Evolutionary conservation across 2,329 filamentous ascomycete genomes (phyloP).

Genomic region (Daldinia sp.): DNA sequence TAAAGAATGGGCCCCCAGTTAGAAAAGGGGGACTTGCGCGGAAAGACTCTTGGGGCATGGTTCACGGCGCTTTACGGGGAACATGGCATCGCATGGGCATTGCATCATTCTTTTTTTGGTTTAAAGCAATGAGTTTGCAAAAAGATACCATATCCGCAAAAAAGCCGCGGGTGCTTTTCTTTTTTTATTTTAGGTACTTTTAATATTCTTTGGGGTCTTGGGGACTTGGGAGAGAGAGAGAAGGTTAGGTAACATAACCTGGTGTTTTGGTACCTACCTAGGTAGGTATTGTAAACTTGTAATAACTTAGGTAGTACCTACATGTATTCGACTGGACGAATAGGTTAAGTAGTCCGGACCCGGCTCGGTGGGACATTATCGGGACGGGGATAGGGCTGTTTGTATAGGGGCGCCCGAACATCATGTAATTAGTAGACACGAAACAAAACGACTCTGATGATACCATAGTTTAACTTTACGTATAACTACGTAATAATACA

Average conservation of each 20-base stretch:
- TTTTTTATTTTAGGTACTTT: background rate
- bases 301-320: background rate
- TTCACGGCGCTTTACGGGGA: constrained; percentile 11
- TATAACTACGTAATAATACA: background rate
- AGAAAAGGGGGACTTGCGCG: background rate
- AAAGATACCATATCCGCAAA: constrained; percentile 31
- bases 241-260: background rate
- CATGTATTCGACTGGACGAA: background rate
- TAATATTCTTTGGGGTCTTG: background rate
- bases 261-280: background rate
- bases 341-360: background rate
- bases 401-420: constrained; percentile 1
- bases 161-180: background rate
- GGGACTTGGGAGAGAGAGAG: background rate
- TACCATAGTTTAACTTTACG: background rate
- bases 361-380: background rate
- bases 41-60: constrained; percentile 6
- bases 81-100: constrained; percentile 22
- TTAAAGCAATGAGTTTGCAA: constrained; percentile 11
- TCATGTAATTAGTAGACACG: constrained; percentile 14
- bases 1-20: background rate
- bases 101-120: constrained; percentile 11
- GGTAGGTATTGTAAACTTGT: constrained; percentile 6
- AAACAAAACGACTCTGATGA: constrained; percentile 8
- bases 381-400: constrained; percentile 2